A percentile compares a stretch with the other conserved stretches of the same genome.
Conservation (phyloP, 2,329 filamentous ascomycete species). For the Ophiostoma perfectum region DNA sequence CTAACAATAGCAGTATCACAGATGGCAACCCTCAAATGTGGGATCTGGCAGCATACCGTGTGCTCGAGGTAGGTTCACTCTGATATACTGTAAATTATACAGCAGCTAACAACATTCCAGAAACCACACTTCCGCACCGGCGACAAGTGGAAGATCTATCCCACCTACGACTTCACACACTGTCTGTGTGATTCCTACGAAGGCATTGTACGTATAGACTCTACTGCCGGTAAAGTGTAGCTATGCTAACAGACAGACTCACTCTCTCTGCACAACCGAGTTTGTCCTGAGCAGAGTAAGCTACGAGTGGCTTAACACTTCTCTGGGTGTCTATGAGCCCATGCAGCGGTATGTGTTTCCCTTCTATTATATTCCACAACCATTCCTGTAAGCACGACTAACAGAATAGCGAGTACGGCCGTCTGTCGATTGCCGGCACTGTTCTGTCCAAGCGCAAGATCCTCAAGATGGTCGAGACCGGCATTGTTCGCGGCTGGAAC, state of each 20-base stretch:
- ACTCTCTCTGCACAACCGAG: slow-evolving; percentile 75
- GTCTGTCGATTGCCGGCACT: slow-evolving; percentile 72
- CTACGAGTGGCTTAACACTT: slow-evolving; percentile 84
- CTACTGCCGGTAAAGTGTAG: background rate
- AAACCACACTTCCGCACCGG: slow-evolving; percentile 73
- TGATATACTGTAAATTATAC: too few species aligned
- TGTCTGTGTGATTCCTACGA: slow-evolving; percentile 91
- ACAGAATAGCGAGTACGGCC: slow-evolving; percentile 53
- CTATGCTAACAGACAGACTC: slow-evolving; percentile 9
- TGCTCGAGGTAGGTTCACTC: slow-evolving; percentile 45
- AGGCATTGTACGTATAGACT: slow-evolving; percentile 47
- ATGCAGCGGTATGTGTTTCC: slow-evolving; percentile 62
- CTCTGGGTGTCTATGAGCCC: slow-evolving; percentile 75
- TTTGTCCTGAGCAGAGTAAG: slow-evolving; percentile 53
- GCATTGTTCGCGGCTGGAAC: slow-evolving; percentile 79
- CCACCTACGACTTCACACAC: slow-evolving; percentile 89
- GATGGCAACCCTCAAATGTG: slow-evolving; percentile 51
- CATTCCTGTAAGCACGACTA: slow-evolving; percentile 50
- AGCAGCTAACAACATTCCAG: background rate
- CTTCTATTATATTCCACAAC: too few species aligned
- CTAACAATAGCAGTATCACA: slow-evolving; percentile 20
- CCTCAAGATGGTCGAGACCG: slow-evolving; percentile 68
- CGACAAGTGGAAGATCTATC: slow-evolving; percentile 85
- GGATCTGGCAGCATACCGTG: slow-evolving; percentile 87
- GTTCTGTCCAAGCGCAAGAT: slow-evolving; percentile 85